Conservation (phyloP, 2,329 filamentous ascomycete genomes). For the Teratosphaeria viscida region DNA sequence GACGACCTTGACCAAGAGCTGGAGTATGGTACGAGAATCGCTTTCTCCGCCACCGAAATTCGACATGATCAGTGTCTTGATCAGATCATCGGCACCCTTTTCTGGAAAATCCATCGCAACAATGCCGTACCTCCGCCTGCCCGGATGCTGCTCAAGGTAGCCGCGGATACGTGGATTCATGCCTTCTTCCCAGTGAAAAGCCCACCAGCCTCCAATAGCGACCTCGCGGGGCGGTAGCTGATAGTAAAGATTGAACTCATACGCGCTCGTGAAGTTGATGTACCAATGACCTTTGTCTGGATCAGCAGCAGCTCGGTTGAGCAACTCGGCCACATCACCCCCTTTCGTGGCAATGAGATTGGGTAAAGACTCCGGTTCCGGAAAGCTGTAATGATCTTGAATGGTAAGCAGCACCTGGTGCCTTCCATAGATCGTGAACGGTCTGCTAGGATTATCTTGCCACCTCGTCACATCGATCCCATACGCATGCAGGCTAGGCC, state of each 20-base stretch:
- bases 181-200: conserved; percentile 33
- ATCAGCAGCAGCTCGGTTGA: conserved; percentile 25
- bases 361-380: conserved; percentile 28
- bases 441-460: conserved; percentile 24
- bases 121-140: conserved; percentile 24
- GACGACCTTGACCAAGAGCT: conserved; percentile 26
- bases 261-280: conserved; percentile 37
- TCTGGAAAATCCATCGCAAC: conserved; percentile 28
- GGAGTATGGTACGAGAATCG: neutral
- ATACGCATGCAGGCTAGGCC: conserved; percentile 12
- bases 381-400: conserved; percentile 40
- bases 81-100: conserved; percentile 30
- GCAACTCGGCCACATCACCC: conserved; percentile 28
- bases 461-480: conserved; percentile 26
- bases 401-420: conserved; percentile 30
- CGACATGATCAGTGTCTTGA: conserved; percentile 27
- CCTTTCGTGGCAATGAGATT: conserved; percentile 32
- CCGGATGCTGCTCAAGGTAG: conserved; percentile 19
- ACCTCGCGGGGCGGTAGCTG: conserved; percentile 28
- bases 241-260: conserved; percentile 31
- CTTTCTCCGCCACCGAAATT: neutral
- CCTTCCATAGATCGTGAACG: conserved; percentile 30
- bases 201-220: conserved; percentile 34
- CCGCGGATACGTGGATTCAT: conserved; percentile 33
- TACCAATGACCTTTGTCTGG: conserved; percentile 26